Base-by-base conservation (phyloP, 108 stramenopile species). In the Nitzschia palea region DNA sequence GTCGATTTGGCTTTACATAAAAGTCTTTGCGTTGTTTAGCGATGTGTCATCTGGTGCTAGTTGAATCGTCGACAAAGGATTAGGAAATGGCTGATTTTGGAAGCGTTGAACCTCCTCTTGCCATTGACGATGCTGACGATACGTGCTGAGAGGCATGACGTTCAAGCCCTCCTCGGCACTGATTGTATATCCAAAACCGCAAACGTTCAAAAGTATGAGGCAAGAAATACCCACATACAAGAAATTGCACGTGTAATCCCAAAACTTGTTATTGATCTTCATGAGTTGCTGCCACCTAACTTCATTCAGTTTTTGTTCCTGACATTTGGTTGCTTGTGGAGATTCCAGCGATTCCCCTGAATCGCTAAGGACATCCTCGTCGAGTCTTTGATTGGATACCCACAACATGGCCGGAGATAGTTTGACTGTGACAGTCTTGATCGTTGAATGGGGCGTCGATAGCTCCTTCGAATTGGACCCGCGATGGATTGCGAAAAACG, bases 161-260 rank as follows among this genome's bases (percentile, higher is more conserved):
- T 30, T 59, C 17, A 59, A 40, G 8, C 58, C 58, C 3, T 59
- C 58, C 35, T 59, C 58, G 58, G 9, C 35, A 8, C 10, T 6
- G 23, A 59, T 37, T 15, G 29, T 35, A 22, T 59, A 59, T 30
- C 31, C 58, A 59, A 37, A 59, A 15, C 58, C 58, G 23, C 18
- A 35, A 9, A 59, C 4, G 36, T 59, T 59, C 36, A 59, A 37
- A 3, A 59, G 23, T 4, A 59, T 59, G 8, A 30, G 31, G 36
- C 32, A 4, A 3, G 58, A 10, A 10, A 59, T 59, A 36, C 9
- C 22, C 4, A 59, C 35, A 34, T 59, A 59, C 35, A 35, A 37
- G 33, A 59, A 59, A 17, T 37, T 40, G 36, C 29, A 30, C 32
- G 58, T 59, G 58, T 59, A 59, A 20, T 59, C 58, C 58, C 58